Evolutionary conservation across 495 filamentous ascomycete genomes (phyloP).

Genomic region (Chaetomium fimeti): DNA sequence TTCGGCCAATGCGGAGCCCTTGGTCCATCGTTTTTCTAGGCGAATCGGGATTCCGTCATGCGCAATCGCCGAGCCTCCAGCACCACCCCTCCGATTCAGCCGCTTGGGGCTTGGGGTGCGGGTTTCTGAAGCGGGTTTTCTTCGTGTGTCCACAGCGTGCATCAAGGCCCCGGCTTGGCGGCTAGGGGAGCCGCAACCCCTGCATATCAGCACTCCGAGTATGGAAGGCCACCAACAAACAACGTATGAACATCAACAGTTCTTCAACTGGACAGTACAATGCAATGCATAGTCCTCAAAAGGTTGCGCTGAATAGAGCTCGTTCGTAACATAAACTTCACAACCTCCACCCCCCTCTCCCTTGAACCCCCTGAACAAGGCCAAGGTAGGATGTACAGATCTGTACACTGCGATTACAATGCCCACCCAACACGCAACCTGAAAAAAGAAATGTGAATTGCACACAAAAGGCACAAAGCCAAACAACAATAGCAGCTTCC

Average conservation of each 20-base stretch:
- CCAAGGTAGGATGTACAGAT: background rate
- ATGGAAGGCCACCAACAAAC: background rate
- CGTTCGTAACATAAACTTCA: background rate
- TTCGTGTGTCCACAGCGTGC: constrained; percentile 15
- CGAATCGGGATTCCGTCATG: constrained; percentile 25
- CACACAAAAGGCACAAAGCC: background rate
- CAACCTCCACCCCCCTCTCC: background rate
- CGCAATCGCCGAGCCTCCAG: constrained; percentile 22
- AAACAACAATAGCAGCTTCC: background rate
- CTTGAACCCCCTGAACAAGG: background rate
- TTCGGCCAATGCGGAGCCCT: constrained; percentile 15
- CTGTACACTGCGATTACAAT: too few relatives aligned
- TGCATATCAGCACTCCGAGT: background rate
- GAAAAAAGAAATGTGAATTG: background rate
- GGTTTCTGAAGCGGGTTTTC: constrained; percentile 11
- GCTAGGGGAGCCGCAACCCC: background rate
- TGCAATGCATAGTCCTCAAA: background rate
- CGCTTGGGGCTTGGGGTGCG: constrained; percentile 2
- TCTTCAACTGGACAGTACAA: background rate
- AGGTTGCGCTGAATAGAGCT: background rate
- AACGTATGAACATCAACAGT: background rate
- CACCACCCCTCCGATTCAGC: constrained; percentile 5
- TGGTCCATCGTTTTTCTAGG: constrained; percentile 17
- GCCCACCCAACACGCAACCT: background rate
- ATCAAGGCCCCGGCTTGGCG: constrained; percentile 7